Conservation (phyloP, 1,139 yeast genomes). For the Suhomyces guaymorum region DNA sequence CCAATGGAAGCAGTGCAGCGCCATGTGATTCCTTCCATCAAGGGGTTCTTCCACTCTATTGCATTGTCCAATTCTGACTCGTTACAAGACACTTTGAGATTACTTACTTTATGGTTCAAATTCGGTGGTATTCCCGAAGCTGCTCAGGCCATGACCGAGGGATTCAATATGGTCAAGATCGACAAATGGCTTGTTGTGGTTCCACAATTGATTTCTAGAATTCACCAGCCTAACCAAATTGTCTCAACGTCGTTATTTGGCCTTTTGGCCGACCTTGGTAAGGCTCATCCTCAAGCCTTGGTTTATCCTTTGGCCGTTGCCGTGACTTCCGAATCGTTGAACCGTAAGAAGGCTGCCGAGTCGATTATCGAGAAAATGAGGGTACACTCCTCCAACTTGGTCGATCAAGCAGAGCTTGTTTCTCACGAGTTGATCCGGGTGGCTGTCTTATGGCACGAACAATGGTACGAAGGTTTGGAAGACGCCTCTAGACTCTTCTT, state of each 20-base stretch:
- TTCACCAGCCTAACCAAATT: slow-evolving; percentile 88
- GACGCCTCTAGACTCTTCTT: slow-evolving; percentile 93
- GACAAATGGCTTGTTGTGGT: slow-evolving; percentile 95
- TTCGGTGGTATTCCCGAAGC: slow-evolving; percentile 94
- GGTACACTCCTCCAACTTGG: slow-evolving; percentile 78
- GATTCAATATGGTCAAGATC: slow-evolving; percentile 83
- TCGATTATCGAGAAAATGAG: slow-evolving; percentile 92
- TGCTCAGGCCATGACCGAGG: slow-evolving; percentile 87
- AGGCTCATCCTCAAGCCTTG: slow-evolving; percentile 95
- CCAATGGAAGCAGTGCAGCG: slow-evolving; percentile 68
- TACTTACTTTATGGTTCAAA: slow-evolving; percentile 91
- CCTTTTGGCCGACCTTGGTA: slow-evolving; percentile 81
- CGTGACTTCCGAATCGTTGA: slow-evolving; percentile 86
- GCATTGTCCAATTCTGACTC: slow-evolving; percentile 85
- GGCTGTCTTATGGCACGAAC: slow-evolving; percentile 96
- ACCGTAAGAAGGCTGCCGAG: slow-evolving; percentile 87
- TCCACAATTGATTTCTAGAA: slow-evolving; percentile 93
- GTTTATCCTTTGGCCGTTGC: slow-evolving; percentile 96
- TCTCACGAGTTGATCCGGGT: slow-evolving; percentile 90
- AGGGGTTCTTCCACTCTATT: slow-evolving; percentile 94
- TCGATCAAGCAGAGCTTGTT: slow-evolving; percentile 92
- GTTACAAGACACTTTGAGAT: slow-evolving; percentile 85
- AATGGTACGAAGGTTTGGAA: slow-evolving; percentile 97
- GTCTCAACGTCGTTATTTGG: slow-evolving; percentile 82
- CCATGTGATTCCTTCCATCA: slow-evolving; percentile 92